Conservation (phyloP, 1,284 basidiomycete species). For the Violaceomyces palustris region DNA sequence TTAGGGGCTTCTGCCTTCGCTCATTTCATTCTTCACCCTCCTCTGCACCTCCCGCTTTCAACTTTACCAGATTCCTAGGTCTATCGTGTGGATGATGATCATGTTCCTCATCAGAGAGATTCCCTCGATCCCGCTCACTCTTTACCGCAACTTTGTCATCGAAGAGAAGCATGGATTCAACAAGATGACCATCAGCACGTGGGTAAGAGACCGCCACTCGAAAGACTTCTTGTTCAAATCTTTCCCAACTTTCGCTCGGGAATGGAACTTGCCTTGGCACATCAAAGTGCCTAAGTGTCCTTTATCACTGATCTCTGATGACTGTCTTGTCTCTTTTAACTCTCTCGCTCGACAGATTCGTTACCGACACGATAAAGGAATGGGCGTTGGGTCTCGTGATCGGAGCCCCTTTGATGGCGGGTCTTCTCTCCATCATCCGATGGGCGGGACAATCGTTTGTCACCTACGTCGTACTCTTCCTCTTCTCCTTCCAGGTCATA, state of each 20-base stretch:
- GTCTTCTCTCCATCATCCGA: constrained; percentile 80
- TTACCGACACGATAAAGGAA: constrained; percentile 74
- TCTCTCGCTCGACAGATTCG: too few relatives aligned
- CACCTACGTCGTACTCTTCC: constrained; percentile 45
- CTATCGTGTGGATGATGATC: constrained; percentile 64
- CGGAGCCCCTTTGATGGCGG: constrained; percentile 81
- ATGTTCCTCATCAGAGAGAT: constrained; percentile 51
- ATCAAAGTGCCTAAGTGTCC: not conserved
- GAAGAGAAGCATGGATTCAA: constrained; percentile 96
- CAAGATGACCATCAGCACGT: constrained; percentile 73
- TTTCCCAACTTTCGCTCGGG: too few relatives aligned
- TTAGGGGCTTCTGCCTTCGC: too few relatives aligned
- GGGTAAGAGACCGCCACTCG: too few relatives aligned
- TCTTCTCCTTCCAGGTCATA: constrained; percentile 67
- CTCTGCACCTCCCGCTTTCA: too few relatives aligned
- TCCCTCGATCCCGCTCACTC: constrained; percentile 63
- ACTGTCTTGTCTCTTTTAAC: not conserved
- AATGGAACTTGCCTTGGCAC: too few relatives aligned
- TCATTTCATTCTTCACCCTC: constrained; percentile 6
- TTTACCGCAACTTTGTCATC: constrained; percentile 86
- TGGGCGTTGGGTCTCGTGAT: constrained; percentile 69
- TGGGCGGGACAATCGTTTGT: constrained; percentile 67
- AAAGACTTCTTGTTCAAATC: too few relatives aligned
- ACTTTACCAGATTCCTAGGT: constrained; percentile 68
- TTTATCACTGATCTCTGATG: not conserved